Percentiles rank a stretch among this genome's conserved stretches.
phyloP scores from a whole-genome alignment of 257 asterid species.

The Salvia miltiorrhiza region DNA sequence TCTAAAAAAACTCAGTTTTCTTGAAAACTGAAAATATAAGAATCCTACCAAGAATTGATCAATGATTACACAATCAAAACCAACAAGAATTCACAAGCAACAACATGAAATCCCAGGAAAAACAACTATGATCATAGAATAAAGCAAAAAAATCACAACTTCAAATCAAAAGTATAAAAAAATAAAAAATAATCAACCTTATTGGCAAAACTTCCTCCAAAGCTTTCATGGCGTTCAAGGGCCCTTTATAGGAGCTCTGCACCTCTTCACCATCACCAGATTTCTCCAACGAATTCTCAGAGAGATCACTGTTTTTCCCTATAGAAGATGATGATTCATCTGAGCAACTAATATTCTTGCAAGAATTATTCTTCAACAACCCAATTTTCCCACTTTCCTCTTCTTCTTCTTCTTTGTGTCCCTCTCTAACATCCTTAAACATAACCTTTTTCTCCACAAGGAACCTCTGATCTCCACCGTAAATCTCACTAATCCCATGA shows the following conservation, averaged over 20 bases:
- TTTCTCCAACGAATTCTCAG: conserved; percentile 52
- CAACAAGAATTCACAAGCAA: neutral
- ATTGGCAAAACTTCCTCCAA: conserved; percentile 74
- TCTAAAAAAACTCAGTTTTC: too few species aligned
- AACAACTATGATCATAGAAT: neutral
- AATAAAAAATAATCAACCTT: conserved; percentile 32
- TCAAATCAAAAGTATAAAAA: neutral
- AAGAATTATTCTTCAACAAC: conserved; percentile 15
- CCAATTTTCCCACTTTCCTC: neutral
- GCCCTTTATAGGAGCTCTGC: conserved; percentile 67
- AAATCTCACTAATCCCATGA: conserved; percentile 36
- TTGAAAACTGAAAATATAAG: too few species aligned
- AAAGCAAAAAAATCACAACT: neutral
- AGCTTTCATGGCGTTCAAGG: conserved; percentile 58
- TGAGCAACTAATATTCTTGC: conserved; percentile 32
- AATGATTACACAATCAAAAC: neutral
- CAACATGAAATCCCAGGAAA: neutral
- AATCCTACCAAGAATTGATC: too few species aligned
- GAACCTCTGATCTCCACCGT: conserved; percentile 29
- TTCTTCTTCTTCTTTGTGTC: conserved; percentile 2
- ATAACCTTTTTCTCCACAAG: conserved; percentile 34
- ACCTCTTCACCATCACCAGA: conserved; percentile 60
- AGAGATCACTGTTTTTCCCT: conserved; percentile 76
- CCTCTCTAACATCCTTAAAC: conserved; percentile 14
- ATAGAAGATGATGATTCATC: conserved; percentile 68